Base-by-base conservation (phyloP, 1,284 basidiomycete genomes). In the Cryptococcus sp. region DNA sequence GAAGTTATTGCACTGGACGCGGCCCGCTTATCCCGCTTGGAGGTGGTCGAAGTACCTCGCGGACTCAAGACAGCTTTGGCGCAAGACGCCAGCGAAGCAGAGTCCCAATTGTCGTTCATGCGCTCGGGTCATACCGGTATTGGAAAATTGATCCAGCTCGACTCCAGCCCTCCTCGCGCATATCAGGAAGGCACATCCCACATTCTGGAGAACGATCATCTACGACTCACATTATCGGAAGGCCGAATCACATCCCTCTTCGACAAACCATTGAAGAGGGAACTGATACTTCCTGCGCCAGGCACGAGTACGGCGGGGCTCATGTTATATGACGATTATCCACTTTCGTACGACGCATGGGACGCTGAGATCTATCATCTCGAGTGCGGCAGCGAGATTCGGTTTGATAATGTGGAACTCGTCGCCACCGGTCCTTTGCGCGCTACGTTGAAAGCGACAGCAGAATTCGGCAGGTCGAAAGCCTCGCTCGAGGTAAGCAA, bases 311-410 rank as follows among this genome's bases (percentile, higher is more conserved):
- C 81, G 93, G 13, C 85, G 93, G 92, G 92, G 16, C 77, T 95
- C 54, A 84, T 92, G 46, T 87, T 94, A 56, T 94, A 91, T 73
- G 87, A 93, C 66, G 78, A 92, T 75, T 82, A 84, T 47, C 90
- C 90, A 2, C 47, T 61, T 5, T 45, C 48, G 10, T 64, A 64
- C 47, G 60, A 66, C 40, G 73, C 66, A 1, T 67, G 70, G 93
- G 92, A 96, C 78, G 90, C 93, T 54, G 93, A 96, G 74, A 85
- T 93, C 35, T 90, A 92, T 74, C 91, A 93, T 56, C 71, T 83
- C 0, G 80, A 84, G 47, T 89, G 88, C n/a, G 71, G 82, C 53
- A 88, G 86, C 2, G 90, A 81, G 15, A 81, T 97, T 20, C 79
- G 84, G 54, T 95, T 96, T 70, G 80, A 83, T 15, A 82, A 85